phyloP scores from a whole-genome alignment of 2,329 filamentous ascomycete species.

The Fusarium tjaetaba region DNA sequence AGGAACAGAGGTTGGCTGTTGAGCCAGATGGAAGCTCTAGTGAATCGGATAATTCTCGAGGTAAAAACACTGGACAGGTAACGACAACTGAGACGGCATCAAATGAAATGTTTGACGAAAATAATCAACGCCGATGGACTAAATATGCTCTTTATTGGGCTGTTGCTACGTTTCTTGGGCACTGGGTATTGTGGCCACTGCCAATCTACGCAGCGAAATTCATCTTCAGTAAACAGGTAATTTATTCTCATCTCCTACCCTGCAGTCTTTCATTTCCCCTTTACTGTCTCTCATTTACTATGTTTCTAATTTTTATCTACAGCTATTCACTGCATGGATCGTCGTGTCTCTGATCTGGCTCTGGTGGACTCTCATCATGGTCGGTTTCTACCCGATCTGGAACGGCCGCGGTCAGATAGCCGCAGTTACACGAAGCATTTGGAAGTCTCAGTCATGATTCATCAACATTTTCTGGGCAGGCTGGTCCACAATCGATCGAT shows the following conservation, averaged over 20 bases:
- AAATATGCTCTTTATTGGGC: not conserved
- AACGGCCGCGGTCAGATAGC: not conserved
- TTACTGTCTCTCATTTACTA: not conserved
- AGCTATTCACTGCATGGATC: not conserved
- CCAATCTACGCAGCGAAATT: not conserved
- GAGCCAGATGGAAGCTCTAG: accelerated
- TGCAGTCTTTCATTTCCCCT: not conserved
- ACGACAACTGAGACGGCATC: not conserved
- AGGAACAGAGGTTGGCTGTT: not conserved
- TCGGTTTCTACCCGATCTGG: not conserved
- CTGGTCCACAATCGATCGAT: too few relatives aligned
- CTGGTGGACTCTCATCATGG: not conserved
- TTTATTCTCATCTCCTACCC: not conserved
- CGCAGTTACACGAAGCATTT: not conserved
- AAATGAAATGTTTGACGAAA: accelerated
- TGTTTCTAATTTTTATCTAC: not conserved
- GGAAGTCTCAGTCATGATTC: not conserved
- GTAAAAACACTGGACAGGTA: accelerated
- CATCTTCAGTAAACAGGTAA: not conserved
- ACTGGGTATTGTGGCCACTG: not conserved
- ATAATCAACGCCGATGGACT: not conserved
- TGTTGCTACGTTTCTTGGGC: not conserved
- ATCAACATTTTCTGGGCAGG: not conserved
- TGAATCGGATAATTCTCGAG: accelerated
- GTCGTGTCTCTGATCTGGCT: not conserved